Conservation (phyloP, 208 protist species). For the Histomonas meleagridis region DNA sequence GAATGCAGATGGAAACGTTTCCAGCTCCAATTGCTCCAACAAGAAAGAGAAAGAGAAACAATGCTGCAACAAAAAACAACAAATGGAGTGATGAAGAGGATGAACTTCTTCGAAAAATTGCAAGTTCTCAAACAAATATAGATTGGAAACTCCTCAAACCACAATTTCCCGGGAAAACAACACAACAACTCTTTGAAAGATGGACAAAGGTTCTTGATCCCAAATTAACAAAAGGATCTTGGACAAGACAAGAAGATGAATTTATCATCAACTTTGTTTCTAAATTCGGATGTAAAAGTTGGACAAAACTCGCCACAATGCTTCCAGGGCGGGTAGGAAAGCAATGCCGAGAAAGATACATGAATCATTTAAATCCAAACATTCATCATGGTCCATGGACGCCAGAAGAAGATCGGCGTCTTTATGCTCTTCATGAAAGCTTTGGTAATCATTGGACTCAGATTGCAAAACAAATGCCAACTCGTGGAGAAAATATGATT, state of each 20-base stretch:
- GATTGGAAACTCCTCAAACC: too few relatives aligned
- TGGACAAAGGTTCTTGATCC: too few relatives aligned
- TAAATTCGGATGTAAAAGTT: slow-evolving; percentile 41
- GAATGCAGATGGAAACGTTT: too few relatives aligned
- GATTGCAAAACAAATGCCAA: slow-evolving; percentile 49
- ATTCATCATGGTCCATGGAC: slow-evolving; percentile 49
- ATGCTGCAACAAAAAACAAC: too few relatives aligned
- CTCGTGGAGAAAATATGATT: slow-evolving; percentile 51
- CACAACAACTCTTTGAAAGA: too few relatives aligned
- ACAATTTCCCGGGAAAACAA: too few relatives aligned
- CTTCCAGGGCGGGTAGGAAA: slow-evolving; percentile 47
- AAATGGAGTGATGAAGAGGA: too few relatives aligned
- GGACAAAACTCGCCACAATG: slow-evolving; percentile 40
- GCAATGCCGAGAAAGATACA: slow-evolving; percentile 51
- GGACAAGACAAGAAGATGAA: slow-evolving; percentile 44
- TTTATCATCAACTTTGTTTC: slow-evolving; percentile 37
- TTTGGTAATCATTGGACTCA: slow-evolving; percentile 48
- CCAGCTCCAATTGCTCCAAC: too few relatives aligned
- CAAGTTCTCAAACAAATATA: too few relatives aligned
- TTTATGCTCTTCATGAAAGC: slow-evolving; percentile 42
- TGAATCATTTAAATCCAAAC: slow-evolving; percentile 51
- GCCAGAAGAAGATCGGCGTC: slow-evolving; percentile 45
- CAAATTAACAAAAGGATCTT: too few relatives aligned
- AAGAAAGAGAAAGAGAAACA: too few relatives aligned
- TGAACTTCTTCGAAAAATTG: too few relatives aligned